These are phyloP conservation scores for Cardamine occulta DNA, from an alignment of 345 rosid species.

Conservation along the genomic window DNA sequence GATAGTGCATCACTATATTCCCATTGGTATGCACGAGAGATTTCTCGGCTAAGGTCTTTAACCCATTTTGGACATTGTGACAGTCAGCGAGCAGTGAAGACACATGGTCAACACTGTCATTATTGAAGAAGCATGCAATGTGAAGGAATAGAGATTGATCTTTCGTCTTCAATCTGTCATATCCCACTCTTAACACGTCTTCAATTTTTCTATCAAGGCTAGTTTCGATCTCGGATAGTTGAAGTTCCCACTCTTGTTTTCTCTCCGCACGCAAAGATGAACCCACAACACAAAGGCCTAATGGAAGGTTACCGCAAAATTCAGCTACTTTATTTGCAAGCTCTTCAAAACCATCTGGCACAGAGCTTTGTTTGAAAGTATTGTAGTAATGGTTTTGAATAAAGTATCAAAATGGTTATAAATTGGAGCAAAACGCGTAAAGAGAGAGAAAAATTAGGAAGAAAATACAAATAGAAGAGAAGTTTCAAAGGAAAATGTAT, in stretches of 20 bases:
- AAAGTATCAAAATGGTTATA: too few relatives aligned
- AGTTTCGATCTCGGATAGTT: not conserved
- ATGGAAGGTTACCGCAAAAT: slow-evolving; percentile 38
- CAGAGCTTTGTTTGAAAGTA: not conserved
- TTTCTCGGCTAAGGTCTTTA: slow-evolving; percentile 11
- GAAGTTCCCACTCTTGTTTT: slow-evolving; percentile 30
- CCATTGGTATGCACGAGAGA: slow-evolving; percentile 26
- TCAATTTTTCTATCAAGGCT: slow-evolving; percentile 19
- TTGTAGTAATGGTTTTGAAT: too few relatives aligned
- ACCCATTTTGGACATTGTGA: not conserved
- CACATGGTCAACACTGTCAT: not conserved
- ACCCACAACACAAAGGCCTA: slow-evolving; percentile 47
- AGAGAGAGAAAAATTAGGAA: too few relatives aligned
- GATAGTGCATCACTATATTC: slow-evolving; percentile 31
- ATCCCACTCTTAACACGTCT: slow-evolving; percentile 33
- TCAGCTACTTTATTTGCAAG: not conserved
- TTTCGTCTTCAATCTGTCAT: slow-evolving; percentile 25
- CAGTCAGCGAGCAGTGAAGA: not conserved
- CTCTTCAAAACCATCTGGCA: not conserved
- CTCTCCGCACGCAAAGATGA: not conserved
- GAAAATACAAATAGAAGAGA: too few relatives aligned
- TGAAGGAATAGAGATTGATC: slow-evolving; percentile 39
- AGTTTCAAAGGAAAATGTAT: too few relatives aligned
- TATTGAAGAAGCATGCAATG: slow-evolving; percentile 46
- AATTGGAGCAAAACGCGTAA: too few relatives aligned